Evolutionary conservation across 2,329 filamentous ascomycete species (phyloP).

Genomic region (Bisporella sp.): DNA sequence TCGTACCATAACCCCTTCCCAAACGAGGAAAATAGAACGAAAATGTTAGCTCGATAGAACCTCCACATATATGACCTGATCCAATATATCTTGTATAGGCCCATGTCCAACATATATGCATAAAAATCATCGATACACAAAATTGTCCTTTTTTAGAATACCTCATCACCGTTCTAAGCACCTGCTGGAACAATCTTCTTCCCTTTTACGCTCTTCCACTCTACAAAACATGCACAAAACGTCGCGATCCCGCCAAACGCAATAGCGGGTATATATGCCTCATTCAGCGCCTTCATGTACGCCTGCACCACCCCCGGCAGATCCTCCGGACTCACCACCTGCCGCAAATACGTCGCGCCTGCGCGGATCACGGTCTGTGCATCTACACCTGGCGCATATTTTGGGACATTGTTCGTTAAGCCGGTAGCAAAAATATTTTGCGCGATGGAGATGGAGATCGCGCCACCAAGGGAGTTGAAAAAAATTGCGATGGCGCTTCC

Average conservation of each 20-base stretch:
- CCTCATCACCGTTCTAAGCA: not conserved
- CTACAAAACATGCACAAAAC: conserved; percentile 21
- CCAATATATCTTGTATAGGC: too few relatives aligned
- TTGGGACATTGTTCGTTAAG: conserved; percentile 20
- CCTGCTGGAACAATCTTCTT: conserved; percentile 20
- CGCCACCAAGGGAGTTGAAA: conserved; percentile 50
- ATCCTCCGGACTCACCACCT: conserved; percentile 23
- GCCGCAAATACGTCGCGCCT: conserved; percentile 33
- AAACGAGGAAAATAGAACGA: too few relatives aligned
- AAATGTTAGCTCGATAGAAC: too few relatives aligned
- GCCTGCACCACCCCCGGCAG: conserved; percentile 31
- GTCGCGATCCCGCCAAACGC: conserved; percentile 22
- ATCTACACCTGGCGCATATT: conserved; percentile 18
- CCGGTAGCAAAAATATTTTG: conserved; percentile 4
- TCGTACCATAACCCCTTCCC: too few relatives aligned
- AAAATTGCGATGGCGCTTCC: conserved; percentile 52
- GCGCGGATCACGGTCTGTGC: conserved; percentile 29
- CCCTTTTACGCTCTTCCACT: conserved; percentile 27
- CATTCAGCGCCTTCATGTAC: conserved; percentile 22
- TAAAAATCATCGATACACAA: too few relatives aligned
- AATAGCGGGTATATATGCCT: conserved; percentile 14
- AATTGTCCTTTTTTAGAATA: too few relatives aligned
- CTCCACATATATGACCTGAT: too few relatives aligned
- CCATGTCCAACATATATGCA: too few relatives aligned
- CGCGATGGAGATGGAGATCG: conserved; percentile 48